phyloP scores from a whole-genome alignment of 305 asterid species.

The Solanum hybrid region DNA sequence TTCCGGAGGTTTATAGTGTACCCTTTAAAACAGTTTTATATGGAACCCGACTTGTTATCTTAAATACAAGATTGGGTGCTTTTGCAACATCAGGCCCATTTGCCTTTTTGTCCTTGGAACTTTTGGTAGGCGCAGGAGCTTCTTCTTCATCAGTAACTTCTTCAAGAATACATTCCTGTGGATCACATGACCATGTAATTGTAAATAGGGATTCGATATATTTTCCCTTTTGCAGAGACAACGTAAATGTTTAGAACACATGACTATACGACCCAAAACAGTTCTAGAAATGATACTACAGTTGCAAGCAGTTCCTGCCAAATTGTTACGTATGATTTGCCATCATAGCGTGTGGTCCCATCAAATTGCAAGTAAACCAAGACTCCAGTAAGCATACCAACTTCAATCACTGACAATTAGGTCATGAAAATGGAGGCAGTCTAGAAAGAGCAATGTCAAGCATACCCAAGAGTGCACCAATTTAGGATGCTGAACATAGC shows the following conservation, averaged over 20 bases:
- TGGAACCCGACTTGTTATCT: slow-evolving; percentile 72
- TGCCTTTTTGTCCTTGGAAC: slow-evolving; percentile 90
- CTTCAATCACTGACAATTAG: neutral
- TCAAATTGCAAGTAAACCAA: neutral
- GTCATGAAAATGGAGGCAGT: neutral
- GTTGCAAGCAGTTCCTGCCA: neutral
- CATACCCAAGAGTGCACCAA: neutral
- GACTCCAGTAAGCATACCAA: neutral
- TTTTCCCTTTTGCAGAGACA: neutral
- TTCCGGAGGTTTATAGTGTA: slow-evolving; percentile 7
- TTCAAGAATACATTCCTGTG: slow-evolving; percentile 92
- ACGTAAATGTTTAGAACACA: neutral
- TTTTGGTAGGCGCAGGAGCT: slow-evolving; percentile 71
- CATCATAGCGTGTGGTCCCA: neutral
- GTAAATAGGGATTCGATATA: neutral
- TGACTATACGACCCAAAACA: neutral
- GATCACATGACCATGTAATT: neutral
- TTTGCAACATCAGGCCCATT: slow-evolving; percentile 72
- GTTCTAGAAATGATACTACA: neutral
- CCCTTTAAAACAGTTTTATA: slow-evolving; percentile 96
- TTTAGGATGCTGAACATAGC: neutral
- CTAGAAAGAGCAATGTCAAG: neutral
- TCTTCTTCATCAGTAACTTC: slow-evolving; percentile 69
- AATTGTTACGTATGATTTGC: neutral
- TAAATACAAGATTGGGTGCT: slow-evolving; percentile 70